Evolutionary conservation across 768 basidiomycete genomes (phyloP).

Genomic region (Imleria badia): DNA sequence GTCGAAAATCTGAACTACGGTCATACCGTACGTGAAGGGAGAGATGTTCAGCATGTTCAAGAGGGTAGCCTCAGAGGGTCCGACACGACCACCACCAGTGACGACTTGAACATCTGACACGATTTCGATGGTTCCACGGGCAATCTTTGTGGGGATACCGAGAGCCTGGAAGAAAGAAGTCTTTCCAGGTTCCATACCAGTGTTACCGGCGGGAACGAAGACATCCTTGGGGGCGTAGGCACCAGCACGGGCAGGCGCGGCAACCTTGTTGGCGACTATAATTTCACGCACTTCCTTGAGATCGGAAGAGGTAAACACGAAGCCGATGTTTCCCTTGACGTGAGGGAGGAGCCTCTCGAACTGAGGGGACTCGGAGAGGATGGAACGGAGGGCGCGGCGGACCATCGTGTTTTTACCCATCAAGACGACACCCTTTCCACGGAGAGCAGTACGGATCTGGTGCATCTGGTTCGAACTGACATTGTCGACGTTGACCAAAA

Average conservation of each 20-base stretch:
- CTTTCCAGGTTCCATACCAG: constrained; percentile 99
- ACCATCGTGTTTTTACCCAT: constrained; percentile 99
- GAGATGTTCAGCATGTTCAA: constrained; percentile 99
- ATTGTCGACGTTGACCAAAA: constrained; percentile 99
- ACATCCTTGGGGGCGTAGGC: constrained; percentile 93
- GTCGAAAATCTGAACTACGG: constrained; percentile 95
- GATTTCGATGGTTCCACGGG: constrained; percentile 99
- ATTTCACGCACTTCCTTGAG: constrained; percentile 93
- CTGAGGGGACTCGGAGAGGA: constrained; percentile 87
- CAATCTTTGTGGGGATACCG: constrained; percentile 99
- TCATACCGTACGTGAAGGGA: constrained; percentile 99
- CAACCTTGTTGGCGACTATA: constrained; percentile 96
- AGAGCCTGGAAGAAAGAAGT: constrained; percentile 99
- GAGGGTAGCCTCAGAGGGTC: constrained; percentile 94
- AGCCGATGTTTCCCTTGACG: constrained; percentile 97
- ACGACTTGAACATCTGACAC: constrained; percentile 97
- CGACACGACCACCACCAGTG: constrained; percentile 87
- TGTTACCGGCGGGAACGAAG: constrained; percentile 91
- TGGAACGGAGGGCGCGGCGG: constrained; percentile 91
- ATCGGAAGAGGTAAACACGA: constrained; percentile 93
- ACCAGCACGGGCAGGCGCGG: constrained; percentile 98
- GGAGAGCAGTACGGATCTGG: constrained; percentile 93
- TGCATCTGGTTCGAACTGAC: constrained; percentile 99
- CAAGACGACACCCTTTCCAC: constrained; percentile 93
- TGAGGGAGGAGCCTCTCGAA: constrained; percentile 96